Conservation (phyloP, 2,329 filamentous ascomycete species). For the Neonectria faginata region DNA sequence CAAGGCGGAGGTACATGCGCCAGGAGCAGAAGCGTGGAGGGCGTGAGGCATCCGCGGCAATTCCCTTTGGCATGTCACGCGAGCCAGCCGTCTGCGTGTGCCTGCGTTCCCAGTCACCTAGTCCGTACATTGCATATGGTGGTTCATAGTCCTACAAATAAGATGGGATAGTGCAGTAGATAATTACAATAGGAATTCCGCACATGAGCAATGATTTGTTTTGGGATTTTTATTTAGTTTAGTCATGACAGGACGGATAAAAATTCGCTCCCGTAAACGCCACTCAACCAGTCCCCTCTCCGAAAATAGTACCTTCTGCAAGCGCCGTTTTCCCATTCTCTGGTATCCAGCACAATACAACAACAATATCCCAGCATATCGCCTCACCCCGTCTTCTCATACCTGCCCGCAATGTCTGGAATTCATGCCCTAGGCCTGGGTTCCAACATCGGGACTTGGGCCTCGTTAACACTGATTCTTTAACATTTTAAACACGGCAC, state of each 20-base stretch:
- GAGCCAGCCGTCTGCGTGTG: conserved; percentile 21
- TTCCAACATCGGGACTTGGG: conserved; percentile 5
- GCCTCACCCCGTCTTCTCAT: background rate
- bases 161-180: too few relatives aligned
- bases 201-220: conserved; percentile 11
- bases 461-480: conserved; percentile 13
- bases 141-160: conserved; percentile 3
- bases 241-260: conserved; percentile 23
- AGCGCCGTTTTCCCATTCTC: conserved; percentile 19
- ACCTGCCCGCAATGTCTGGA: conserved; percentile 10
- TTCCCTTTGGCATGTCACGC: conserved; percentile 30
- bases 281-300: conserved; percentile 17
- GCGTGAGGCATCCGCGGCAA: conserved; percentile 3
- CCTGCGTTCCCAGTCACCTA: conserved; percentile 10
- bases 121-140: background rate
- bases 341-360: conserved; percentile 4
- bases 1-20: conserved; percentile 2
- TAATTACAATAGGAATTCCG: background rate
- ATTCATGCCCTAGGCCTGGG: conserved; percentile 10
- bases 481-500: conserved; percentile 14
- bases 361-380: background rate
- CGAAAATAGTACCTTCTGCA: conserved; percentile 18
- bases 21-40: background rate
- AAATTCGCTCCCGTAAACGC: conserved; percentile 30
- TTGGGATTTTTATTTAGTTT: conserved; percentile 25